A percentile compares a stretch with the other conserved stretches of the same genome.
phyloP scores from a whole-genome alignment of 352 stramenopile genomes.

The Phytophthora idaei region DNA sequence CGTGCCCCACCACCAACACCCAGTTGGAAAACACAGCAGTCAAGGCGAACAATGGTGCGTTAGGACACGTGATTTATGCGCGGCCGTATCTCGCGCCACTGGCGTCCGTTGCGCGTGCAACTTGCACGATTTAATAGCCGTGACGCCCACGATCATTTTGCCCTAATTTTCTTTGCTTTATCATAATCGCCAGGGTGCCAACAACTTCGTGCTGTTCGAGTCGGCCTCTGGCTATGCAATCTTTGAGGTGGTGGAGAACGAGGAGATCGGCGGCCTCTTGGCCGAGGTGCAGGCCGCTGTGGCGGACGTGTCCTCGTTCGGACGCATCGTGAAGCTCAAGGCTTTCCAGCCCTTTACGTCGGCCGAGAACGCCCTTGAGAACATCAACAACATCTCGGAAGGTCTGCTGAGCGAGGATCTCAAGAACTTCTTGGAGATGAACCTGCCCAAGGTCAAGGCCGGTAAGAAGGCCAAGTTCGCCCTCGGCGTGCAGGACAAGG shows the following conservation, averaged over 20 bases:
- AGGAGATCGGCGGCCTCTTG: conserved; percentile 94
- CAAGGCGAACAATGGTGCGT: conserved; percentile 44
- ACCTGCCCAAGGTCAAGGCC: conserved; percentile 97
- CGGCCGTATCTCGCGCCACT: conserved; percentile 1
- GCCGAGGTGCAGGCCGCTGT: conserved; percentile 92
- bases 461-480: conserved; percentile 90
- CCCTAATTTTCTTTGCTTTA: conserved; percentile 31
- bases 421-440: conserved; percentile 99
- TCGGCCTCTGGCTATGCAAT: conserved; percentile 98
- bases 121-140: conserved; percentile 8
- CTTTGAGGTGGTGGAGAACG: conserved; percentile 98
- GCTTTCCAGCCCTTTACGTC: conserved; percentile 99
- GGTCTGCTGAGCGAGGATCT: conserved; percentile 93
- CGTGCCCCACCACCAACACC: conserved; percentile 23
- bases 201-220: conserved; percentile 96
- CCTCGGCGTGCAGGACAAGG: conserved; percentile 94
- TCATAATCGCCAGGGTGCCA: conserved; percentile 39
- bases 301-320: conserved; percentile 95
- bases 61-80: conserved; percentile 4
- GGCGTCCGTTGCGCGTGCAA: conserved; percentile 18
- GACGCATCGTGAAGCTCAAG: conserved; percentile 98
- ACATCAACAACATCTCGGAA: conserved; percentile 99
- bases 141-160: conserved; percentile 1
- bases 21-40: conserved; percentile 47
- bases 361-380: conserved; percentile 98